These are phyloP conservation scores for Fusarium sp. DNA, from an alignment of 2,329 filamentous ascomycete species.

Conservation along the genomic window DNA sequence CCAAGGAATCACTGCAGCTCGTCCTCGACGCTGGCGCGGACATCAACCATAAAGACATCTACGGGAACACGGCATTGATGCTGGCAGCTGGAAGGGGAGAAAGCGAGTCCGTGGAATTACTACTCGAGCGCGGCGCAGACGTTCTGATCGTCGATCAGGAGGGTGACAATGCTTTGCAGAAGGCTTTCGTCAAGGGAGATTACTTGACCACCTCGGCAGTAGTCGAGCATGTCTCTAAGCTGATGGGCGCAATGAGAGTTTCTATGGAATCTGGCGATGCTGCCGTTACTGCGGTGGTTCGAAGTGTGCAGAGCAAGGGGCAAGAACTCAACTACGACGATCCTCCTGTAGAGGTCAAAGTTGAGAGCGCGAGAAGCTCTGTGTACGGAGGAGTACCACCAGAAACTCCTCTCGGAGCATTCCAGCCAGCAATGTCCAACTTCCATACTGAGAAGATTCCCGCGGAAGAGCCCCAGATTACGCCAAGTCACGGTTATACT, in stretches of 20 bases:
- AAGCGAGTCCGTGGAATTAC: slow-evolving; percentile 3
- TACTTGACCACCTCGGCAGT: slow-evolving; percentile 49
- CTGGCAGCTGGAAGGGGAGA: slow-evolving; percentile 50
- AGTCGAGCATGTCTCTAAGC: slow-evolving; percentile 44
- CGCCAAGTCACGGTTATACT: background rate
- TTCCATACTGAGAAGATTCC: slow-evolving; percentile 14
- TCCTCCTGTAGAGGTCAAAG: background rate
- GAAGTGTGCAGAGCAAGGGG: slow-evolving; percentile 17
- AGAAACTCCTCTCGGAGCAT: background rate
- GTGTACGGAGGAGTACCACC: background rate
- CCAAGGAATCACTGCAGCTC: slow-evolving; percentile 46
- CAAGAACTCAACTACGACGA: slow-evolving; percentile 31
- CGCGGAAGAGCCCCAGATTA: background rate
- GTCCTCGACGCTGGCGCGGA: slow-evolving; percentile 53
- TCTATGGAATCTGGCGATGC: slow-evolving; percentile 25
- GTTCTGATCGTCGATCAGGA: slow-evolving; percentile 6
- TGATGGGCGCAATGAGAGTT: slow-evolving; percentile 25
- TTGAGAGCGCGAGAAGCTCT: slow-evolving; percentile 1
- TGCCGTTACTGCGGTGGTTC: slow-evolving; percentile 19
- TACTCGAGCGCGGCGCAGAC: slow-evolving; percentile 28
- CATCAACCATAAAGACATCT: slow-evolving; percentile 50
- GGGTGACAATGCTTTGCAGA: slow-evolving; percentile 18
- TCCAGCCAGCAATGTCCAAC: background rate
- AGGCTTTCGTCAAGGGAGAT: background rate
- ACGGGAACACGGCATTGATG: slow-evolving; percentile 55